Evolutionary conservation across 139 green algal species (phyloP), one percentile per base, ranked within the genome.

Genomic region (Chlamydomonas sp.): DNA sequence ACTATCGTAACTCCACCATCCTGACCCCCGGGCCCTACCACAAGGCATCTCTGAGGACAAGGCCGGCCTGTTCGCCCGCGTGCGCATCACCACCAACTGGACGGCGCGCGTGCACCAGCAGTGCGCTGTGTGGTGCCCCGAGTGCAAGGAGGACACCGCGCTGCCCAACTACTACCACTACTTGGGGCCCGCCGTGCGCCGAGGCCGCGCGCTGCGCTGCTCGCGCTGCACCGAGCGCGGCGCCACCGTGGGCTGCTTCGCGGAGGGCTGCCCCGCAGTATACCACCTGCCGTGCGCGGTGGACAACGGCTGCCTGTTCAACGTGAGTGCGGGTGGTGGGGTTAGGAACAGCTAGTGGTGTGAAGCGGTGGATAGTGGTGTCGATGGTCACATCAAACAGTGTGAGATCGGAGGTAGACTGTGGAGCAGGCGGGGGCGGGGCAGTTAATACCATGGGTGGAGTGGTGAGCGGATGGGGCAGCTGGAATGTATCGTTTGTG

Each of bases 81-180:
- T 88, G 59, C 68, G 63, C 16, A 76, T 91, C 75, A 85, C 68
- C 75, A 57, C 77, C 63, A 85, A 85, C 81, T 91, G 81, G 88
- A 78, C 66, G 0, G 88, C 82, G 2, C 62, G 80, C 14, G 81
- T 88, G 77, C 88, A 91, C 88, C 77, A 88, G 75, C 71, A 75
- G 81, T 91, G 88, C 77, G 88, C 66, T 0, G 60, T 91, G 62
- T 91, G 88, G 88, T 83, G 76, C 66, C 88, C 88, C 31, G 88
- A 91, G 61, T 76, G 69, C 66, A 81, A 82, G 61, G 88, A 91
- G 68, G 88, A 88, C 77, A 49, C 74, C 14, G 31, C 59, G 31
- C n/a, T 86, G 17, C 80, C 79, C 64, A 63, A 80, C 9, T 82
- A 84, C 61, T 77, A 78, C 67, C 79, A 86, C 86, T 77, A 86